phyloP scores from a whole-genome alignment of 805 yeast genomes.

The Metschnikowia shivogae region DNA sequence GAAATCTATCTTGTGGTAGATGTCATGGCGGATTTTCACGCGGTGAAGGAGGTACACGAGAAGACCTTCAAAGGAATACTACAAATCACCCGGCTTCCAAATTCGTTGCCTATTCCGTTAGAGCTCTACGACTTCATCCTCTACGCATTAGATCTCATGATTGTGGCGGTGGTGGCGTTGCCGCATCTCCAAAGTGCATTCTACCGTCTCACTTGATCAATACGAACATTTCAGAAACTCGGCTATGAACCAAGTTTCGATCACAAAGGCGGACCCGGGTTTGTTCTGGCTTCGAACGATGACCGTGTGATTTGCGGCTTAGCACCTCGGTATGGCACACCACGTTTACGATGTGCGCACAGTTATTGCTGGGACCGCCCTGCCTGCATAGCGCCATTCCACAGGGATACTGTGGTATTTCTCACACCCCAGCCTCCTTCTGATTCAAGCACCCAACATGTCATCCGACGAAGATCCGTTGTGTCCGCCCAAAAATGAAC shows the following conservation, averaged over 20 bases:
- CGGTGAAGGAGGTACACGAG: slow-evolving; percentile 6
- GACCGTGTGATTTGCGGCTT: too few relatives aligned
- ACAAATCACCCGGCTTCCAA: slow-evolving; percentile 14
- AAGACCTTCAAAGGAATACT: slow-evolving; percentile 7
- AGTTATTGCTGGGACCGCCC: not conserved
- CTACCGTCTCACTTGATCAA: not conserved
- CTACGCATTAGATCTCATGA: slow-evolving; percentile 13
- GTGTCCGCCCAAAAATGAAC: slow-evolving; percentile 43
- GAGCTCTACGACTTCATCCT: slow-evolving; percentile 16
- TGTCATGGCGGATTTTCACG: slow-evolving; percentile 15
- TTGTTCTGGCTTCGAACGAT: too few relatives aligned
- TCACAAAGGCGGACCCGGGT: too few relatives aligned
- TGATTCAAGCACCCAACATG: slow-evolving; percentile 16
- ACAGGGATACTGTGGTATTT: slow-evolving; percentile 4
- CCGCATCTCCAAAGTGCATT: slow-evolving; percentile 2
- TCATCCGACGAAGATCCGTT: slow-evolving; percentile 45
- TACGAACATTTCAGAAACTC: not conserved
- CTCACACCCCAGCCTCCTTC: slow-evolving; percentile 4
- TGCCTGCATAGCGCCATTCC: slow-evolving; percentile 5
- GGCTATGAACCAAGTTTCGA: not conserved
- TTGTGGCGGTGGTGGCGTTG: slow-evolving; percentile 8
- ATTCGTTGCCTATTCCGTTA: slow-evolving; percentile 16
- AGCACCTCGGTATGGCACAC: too few relatives aligned
- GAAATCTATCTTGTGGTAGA: slow-evolving; percentile 16
- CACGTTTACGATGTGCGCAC: slow-evolving; percentile 1